These are phyloP conservation scores for Ogataea corticis DNA, from an alignment of 805 yeast species.

Conservation along the genomic window DNA sequence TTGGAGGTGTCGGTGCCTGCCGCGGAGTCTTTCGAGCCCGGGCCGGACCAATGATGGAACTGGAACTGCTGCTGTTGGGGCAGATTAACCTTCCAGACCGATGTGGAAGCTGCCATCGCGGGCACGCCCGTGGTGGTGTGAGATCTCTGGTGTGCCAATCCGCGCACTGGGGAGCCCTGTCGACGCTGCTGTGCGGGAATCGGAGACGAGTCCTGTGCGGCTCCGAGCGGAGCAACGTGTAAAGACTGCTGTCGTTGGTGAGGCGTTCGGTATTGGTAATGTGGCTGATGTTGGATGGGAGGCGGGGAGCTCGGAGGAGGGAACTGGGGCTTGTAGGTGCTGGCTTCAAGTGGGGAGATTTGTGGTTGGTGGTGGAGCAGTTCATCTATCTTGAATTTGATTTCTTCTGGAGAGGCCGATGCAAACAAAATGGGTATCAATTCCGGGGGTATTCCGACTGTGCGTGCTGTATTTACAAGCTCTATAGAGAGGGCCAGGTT, in stretches of 20 bases:
- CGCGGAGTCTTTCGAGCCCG: conserved; percentile 21
- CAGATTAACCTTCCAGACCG: conserved; percentile 35
- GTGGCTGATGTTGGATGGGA: conserved; percentile 2
- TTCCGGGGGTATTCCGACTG: conserved; percentile 25
- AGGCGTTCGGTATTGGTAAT: conserved; percentile 7
- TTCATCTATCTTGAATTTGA: conserved; percentile 15
- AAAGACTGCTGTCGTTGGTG: conserved; percentile 11
- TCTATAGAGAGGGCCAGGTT: conserved; percentile 38
- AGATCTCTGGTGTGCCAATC: conserved; percentile 26
- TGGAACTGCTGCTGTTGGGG: conserved; percentile 36
- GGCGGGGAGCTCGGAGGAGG: conserved; percentile 1
- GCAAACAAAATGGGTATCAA: conserved; percentile 28
- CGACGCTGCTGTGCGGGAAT: conserved; percentile 8
- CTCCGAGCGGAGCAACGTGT: neutral
- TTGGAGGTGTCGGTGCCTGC: conserved; percentile 7
- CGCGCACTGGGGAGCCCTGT: conserved; percentile 21
- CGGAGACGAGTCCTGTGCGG: conserved; percentile 3
- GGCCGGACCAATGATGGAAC: conserved; percentile 39
- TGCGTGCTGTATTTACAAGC: conserved; percentile 33
- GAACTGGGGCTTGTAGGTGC: neutral
- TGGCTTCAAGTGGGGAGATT: neutral
- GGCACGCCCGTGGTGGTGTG: conserved; percentile 27
- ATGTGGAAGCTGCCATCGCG: conserved; percentile 29
- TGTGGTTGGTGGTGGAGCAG: conserved; percentile 7
- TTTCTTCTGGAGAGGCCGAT: conserved; percentile 15